Evolutionary conservation across 805 yeast genomes (phyloP).

Genomic region (Candida sphagnicola): DNA sequence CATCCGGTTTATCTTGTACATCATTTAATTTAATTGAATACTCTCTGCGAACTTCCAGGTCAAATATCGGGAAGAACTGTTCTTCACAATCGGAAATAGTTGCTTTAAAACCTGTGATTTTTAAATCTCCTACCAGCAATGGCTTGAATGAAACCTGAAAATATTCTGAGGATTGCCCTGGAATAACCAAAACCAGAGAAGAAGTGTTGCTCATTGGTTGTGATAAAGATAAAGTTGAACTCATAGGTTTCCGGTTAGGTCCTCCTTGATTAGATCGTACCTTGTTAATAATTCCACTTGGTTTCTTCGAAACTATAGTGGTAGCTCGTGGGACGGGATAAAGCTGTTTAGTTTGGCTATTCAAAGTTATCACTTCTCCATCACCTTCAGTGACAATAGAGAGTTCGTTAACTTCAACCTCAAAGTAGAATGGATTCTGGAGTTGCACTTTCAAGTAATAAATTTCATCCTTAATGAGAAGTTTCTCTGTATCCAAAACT

Average conservation of each 20-base stretch:
- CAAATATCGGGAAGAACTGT: slow-evolving; percentile 42
- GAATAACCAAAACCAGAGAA: slow-evolving; percentile 14
- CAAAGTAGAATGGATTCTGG: slow-evolving; percentile 80
- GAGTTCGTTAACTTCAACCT: slow-evolving; percentile 54
- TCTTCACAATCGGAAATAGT: slow-evolving; percentile 47
- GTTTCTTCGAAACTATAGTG: not conserved
- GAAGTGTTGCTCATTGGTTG: not conserved
- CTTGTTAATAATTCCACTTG: not conserved
- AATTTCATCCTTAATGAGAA: slow-evolving; percentile 45
- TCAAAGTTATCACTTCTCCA: slow-evolving; percentile 26
- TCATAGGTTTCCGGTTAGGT: not conserved
- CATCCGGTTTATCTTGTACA: slow-evolving; percentile 6
- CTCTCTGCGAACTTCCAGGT: slow-evolving; percentile 17
- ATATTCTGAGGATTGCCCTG: slow-evolving; percentile 25
- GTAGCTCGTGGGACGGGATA: not conserved
- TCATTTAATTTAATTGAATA: not conserved
- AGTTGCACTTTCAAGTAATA: slow-evolving; percentile 53
- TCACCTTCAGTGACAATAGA: slow-evolving; percentile 31
- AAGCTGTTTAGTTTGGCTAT: slow-evolving; percentile 8
- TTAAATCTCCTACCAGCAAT: slow-evolving; percentile 42
- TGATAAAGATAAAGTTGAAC: slow-evolving; percentile 1
- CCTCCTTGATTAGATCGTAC: slow-evolving; percentile 1
- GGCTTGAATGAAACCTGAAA: slow-evolving; percentile 49
- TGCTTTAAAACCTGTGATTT: slow-evolving; percentile 49
- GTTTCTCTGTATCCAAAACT: slow-evolving; percentile 46